phyloP scores from a whole-genome alignment of 345 rosid genomes.

The Pistacia atlantica region DNA sequence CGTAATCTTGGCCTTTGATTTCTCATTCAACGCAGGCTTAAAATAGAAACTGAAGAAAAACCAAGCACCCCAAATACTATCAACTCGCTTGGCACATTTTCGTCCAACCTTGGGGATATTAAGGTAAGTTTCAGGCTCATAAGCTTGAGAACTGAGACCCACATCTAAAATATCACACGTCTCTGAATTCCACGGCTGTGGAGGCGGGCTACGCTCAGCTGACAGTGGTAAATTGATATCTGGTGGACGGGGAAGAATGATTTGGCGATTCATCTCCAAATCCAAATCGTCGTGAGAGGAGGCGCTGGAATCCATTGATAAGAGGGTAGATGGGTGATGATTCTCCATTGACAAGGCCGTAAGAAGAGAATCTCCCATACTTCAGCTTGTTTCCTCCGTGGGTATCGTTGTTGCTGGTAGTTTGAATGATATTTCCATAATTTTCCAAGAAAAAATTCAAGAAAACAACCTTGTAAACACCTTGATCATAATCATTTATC shows the following conservation, averaged over 20 bases:
- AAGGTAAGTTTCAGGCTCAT: constrained; percentile 70
- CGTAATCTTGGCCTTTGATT: constrained; percentile 72
- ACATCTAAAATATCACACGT: constrained; percentile 81
- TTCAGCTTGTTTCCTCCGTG: constrained; percentile 30
- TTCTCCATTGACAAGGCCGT: constrained; percentile 78
- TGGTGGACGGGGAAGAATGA: constrained; percentile 80
- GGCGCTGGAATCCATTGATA: constrained; percentile 96
- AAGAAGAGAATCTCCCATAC: constrained; percentile 64
- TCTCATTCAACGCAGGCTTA: constrained; percentile 84
- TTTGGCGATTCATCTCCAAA: constrained; percentile 83
- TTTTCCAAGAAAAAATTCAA: constrained; percentile 46
- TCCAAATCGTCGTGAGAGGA: constrained; percentile 87
- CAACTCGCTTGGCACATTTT: constrained; percentile 80
- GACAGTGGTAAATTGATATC: constrained; percentile 94
- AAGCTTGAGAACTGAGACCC: constrained; percentile 71
- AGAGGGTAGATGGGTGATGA: constrained; percentile 91
- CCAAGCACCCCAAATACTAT: constrained; percentile 99
- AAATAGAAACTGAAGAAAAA: constrained; percentile 94
- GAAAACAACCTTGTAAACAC: constrained; percentile 41
- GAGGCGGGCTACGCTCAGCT: constrained; percentile 81
- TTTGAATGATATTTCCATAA: constrained; percentile 35
- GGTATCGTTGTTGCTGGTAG: constrained; percentile 38
- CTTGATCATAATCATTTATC: constrained; percentile 41
- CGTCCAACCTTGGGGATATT: constrained; percentile 60
- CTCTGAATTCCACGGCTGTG: constrained; percentile 59